phyloP scores from a whole-genome alignment of 163 green algal species.

The Scenedesmus sp. region DNA sequence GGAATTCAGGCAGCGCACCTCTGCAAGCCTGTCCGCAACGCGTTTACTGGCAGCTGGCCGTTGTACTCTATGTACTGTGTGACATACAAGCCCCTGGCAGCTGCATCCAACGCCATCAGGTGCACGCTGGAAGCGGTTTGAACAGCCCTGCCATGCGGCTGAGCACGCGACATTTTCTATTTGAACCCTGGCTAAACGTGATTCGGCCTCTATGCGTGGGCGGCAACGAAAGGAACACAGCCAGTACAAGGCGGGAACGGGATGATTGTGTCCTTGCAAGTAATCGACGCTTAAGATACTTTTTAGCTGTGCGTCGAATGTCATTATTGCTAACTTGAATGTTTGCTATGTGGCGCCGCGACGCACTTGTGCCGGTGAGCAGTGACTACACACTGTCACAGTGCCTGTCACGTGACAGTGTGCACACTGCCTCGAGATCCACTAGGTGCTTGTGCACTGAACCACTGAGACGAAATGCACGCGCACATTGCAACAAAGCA shows the following conservation, averaged over 20 bases:
- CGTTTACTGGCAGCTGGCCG: not conserved
- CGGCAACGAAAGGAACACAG: not conserved
- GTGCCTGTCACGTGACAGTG: too few species aligned
- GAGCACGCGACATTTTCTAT: not conserved
- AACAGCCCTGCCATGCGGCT: not conserved
- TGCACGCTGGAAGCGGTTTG: not conserved
- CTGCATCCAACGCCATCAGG: conserved; percentile 13
- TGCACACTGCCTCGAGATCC: too few species aligned
- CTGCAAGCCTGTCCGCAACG: not conserved
- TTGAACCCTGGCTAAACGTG: not conserved
- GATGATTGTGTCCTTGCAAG: too few species aligned
- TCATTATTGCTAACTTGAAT: too few species aligned
- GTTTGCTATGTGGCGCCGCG: too few species aligned
- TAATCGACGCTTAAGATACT: too few species aligned
- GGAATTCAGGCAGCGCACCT: not conserved
- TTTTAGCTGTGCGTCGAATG: too few species aligned
- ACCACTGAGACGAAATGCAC: too few species aligned
- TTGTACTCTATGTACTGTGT: conserved; percentile 31
- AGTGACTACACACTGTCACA: too few species aligned
- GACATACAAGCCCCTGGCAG: not conserved
- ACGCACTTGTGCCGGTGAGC: too few species aligned
- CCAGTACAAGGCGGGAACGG: not conserved
- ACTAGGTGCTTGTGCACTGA: too few species aligned
- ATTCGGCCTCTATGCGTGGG: not conserved
- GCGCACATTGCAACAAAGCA: too few species aligned